Percentiles rank a stretch among this genome's conserved stretches.
phyloP scores from a whole-genome alignment of 306 rosid species.

The Oxytropis ochrocephala region DNA sequence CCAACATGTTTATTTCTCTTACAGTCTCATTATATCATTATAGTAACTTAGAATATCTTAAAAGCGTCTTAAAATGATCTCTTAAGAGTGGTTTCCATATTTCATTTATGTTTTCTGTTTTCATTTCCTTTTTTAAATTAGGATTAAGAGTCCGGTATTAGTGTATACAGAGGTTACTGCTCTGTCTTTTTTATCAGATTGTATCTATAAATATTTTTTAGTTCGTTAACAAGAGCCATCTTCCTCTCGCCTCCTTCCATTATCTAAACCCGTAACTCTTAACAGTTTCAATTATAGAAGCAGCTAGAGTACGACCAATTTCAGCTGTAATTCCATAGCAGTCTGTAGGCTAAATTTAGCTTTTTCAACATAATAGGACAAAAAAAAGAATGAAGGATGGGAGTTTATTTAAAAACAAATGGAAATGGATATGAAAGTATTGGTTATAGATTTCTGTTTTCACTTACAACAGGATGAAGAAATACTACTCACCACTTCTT shows the following conservation, averaged over 20 bases:
- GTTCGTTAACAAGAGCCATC: background rate
- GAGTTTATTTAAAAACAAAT: background rate
- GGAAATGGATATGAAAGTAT: background rate
- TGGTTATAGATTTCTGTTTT: constrained; percentile 10
- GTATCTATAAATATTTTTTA: background rate
- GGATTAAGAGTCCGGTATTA: no score
- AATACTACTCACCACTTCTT: constrained; percentile 16
- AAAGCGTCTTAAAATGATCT: background rate
- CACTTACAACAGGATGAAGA: constrained; percentile 16
- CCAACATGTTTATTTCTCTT: no score
- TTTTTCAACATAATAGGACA: background rate
- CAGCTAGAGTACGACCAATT: background rate
- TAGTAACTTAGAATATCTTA: background rate
- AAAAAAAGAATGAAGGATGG: background rate
- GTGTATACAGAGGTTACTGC: background rate
- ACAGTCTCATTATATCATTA: no score
- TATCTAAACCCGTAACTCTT: background rate
- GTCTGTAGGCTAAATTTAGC: background rate
- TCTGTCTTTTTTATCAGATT: background rate
- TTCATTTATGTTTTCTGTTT: background rate
- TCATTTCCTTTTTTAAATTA: no score
- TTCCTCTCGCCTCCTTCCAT: background rate
- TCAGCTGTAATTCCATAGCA: background rate
- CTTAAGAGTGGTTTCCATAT: background rate
- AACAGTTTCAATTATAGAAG: constrained; percentile 6